These are phyloP conservation scores for Leucogyrophana mollusca DNA, from an alignment of 768 basidiomycete species.

Conservation along the genomic window DNA sequence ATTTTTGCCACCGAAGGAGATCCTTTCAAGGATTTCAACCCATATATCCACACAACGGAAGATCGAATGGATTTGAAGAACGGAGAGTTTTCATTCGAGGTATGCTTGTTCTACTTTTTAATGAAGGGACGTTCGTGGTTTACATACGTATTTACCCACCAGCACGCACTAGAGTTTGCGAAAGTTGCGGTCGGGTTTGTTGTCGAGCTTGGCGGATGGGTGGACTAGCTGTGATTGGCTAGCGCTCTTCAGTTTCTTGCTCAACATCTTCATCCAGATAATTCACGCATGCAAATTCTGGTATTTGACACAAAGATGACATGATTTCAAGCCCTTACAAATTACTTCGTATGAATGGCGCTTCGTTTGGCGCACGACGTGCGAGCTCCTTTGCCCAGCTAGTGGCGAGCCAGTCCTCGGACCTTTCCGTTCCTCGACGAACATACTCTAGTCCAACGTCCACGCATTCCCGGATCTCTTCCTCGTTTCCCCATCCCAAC, in stretches of 20 bases:
- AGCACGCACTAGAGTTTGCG: constrained; percentile 57
- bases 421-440: background rate
- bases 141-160: constrained; percentile 40
- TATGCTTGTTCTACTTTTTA: background rate
- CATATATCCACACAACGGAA: constrained; percentile 37
- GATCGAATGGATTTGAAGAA: constrained; percentile 20
- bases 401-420: background rate
- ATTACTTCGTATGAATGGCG: no score
- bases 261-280: no score
- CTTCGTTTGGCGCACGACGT: no score
- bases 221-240: constrained; percentile 8
- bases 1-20: constrained; percentile 45
- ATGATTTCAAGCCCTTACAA: no score
- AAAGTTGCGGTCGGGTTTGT: constrained; percentile 59
- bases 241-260: no score
- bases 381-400: background rate
- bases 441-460: background rate
- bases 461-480: background rate
- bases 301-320: no score
- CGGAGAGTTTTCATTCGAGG: constrained; percentile 45
- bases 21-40: constrained; percentile 39
- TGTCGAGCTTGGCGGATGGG: constrained; percentile 43
- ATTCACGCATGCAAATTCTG: no score
- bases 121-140: no score
- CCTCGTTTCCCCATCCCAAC: background rate